phyloP scores from a whole-genome alignment of 768 basidiomycete species.

The Sistotremastrum suecicum region DNA sequence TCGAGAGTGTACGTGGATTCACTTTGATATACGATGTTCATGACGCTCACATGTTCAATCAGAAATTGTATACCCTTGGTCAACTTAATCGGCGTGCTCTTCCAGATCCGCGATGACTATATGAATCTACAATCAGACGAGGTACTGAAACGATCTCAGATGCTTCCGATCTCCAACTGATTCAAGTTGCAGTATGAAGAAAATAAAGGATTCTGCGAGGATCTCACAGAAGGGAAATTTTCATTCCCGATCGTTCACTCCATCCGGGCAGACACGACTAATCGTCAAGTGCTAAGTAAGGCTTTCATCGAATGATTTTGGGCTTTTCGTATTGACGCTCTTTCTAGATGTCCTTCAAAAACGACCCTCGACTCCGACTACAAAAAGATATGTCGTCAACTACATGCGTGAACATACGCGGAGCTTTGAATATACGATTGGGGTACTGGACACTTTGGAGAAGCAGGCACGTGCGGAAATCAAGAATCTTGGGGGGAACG shows the following conservation, averaged over 20 bases:
- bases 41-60: not conserved
- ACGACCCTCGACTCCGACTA: slow-evolving; percentile 63
- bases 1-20: slow-evolving; percentile 36
- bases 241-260: slow-evolving; percentile 92
- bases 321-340: not conserved
- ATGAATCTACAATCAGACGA: slow-evolving; percentile 87
- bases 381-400: slow-evolving; percentile 67
- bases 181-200: slow-evolving; percentile 51
- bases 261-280: slow-evolving; percentile 62
- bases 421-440: slow-evolving; percentile 78
- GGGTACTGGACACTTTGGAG: slow-evolving; percentile 54
- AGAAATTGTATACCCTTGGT: slow-evolving; percentile 89
- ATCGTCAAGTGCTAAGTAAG: slow-evolving; percentile 75
- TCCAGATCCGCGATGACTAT: slow-evolving; percentile 94
- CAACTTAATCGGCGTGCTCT: slow-evolving; percentile 88
- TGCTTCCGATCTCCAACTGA: not conserved
- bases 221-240: slow-evolving; percentile 94
- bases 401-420: slow-evolving; percentile 65
- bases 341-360: slow-evolving; percentile 79
- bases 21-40: no score
- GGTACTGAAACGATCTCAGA: slow-evolving; percentile 23
- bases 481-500: slow-evolving; percentile 62
- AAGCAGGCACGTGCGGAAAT: slow-evolving; percentile 58
- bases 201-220: slow-evolving; percentile 85
- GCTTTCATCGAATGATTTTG: slow-evolving; percentile 4